These are phyloP conservation scores for Beauveria scarabaeidicola DNA, from an alignment of 2,329 filamentous ascomycete species.

Conservation along the genomic window DNA sequence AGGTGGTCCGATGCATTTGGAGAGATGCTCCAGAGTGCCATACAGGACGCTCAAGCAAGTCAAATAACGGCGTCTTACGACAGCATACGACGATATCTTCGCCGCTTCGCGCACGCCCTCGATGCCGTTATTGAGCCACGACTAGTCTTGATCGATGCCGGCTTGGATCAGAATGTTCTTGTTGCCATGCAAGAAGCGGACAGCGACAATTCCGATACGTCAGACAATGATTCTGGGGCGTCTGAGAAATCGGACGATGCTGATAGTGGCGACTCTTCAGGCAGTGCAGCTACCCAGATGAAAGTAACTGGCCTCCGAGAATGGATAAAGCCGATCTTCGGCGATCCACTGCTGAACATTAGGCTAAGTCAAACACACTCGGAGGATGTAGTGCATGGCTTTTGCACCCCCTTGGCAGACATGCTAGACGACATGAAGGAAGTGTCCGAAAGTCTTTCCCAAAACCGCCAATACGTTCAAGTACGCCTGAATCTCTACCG, in stretches of 20 bases:
- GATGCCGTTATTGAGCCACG: conserved; percentile 43
- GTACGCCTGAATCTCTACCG: conserved; percentile 47
- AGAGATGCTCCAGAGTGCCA: conserved; percentile 43
- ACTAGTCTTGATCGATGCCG: conserved; percentile 46
- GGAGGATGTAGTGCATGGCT: conserved; percentile 39
- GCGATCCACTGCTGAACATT: conserved; percentile 47
- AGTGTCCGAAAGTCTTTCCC: conserved; percentile 24
- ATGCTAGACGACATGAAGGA: conserved; percentile 6
- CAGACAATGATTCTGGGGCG: not conserved
- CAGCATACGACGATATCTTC: conserved; percentile 43
- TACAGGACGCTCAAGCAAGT: conserved; percentile 54
- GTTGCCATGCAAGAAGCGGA: conserved; percentile 21
- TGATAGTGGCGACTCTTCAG: not conserved
- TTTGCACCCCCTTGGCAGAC: conserved; percentile 21
- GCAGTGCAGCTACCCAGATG: conserved; percentile 14
- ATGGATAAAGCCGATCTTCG: conserved; percentile 52
- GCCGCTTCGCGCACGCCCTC: conserved; percentile 39
- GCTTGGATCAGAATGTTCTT: conserved; percentile 41
- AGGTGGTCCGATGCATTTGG: conserved; percentile 50
- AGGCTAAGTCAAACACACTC: conserved; percentile 38
- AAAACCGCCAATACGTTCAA: conserved; percentile 34
- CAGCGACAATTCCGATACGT: not conserved
- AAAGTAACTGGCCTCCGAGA: conserved; percentile 43
- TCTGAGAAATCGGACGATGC: not conserved
- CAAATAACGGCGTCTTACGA: conserved; percentile 49